phyloP scores from a whole-genome alignment of 257 asterid genomes.

The Solanum megistacrolobum region DNA sequence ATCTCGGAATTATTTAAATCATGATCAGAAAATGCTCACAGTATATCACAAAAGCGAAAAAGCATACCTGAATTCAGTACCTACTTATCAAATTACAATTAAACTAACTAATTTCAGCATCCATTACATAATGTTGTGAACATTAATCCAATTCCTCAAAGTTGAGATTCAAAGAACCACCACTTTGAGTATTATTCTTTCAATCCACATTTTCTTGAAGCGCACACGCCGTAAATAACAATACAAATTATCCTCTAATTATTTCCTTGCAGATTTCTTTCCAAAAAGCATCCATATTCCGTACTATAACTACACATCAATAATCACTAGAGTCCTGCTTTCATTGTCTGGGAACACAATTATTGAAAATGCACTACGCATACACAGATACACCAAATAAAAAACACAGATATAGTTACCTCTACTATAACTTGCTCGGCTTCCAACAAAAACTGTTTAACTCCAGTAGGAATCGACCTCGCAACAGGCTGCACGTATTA shows the following conservation, averaged over 20 bases:
- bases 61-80: neutral
- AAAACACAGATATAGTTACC: conserved; percentile 22
- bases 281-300: neutral
- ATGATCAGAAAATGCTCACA: neutral
- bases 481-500: conserved; percentile 43
- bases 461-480: conserved; percentile 52
- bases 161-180: neutral
- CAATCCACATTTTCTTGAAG: neutral
- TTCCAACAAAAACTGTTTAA: conserved; percentile 55
- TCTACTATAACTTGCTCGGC: conserved; percentile 64
- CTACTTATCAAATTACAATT: neutral
- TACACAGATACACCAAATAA: neutral
- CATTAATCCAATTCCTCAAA: neutral
- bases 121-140: neutral
- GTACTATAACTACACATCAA: neutral
- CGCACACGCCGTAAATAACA: neutral
- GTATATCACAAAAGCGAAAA: neutral
- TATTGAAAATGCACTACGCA: neutral
- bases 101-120: neutral
- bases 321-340: neutral
- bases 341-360: neutral
- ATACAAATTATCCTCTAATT: neutral
- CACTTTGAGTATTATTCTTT: neutral
- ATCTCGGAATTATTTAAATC: neutral
- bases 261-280: neutral